Percentiles rank a stretch among this genome's conserved stretches.
phyloP scores from a whole-genome alignment of 2,329 filamentous ascomycete species.

The Ophiostoma sp. region DNA sequence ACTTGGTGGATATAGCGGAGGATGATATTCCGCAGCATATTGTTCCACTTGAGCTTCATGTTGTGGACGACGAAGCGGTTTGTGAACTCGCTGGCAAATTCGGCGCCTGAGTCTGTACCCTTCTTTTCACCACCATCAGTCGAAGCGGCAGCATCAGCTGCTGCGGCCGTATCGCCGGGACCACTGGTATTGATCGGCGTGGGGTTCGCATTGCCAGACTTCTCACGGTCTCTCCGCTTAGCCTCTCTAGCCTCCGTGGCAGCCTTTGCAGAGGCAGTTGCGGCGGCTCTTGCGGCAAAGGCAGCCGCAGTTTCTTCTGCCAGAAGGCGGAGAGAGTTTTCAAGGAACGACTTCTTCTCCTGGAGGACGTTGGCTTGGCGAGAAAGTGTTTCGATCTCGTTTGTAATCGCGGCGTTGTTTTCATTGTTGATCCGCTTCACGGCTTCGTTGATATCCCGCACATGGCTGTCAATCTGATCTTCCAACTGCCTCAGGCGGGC shows the following conservation, averaged over 20 bases:
- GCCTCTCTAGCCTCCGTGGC: slow-evolving; percentile 1
- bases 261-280: neutral
- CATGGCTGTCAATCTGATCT: slow-evolving; percentile 74
- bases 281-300: slow-evolving; percentile 23
- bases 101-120: slow-evolving; percentile 60
- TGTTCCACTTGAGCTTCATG: slow-evolving; percentile 97
- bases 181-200: neutral
- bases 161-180: neutral
- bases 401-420: slow-evolving; percentile 48
- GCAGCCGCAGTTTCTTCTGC: slow-evolving; percentile 39
- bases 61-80: slow-evolving; percentile 99
- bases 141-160: neutral
- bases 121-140: neutral
- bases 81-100: slow-evolving; percentile 92
- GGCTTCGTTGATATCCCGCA: slow-evolving; percentile 70
- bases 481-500: slow-evolving; percentile 76
- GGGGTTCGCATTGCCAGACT: neutral
- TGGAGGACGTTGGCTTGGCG: slow-evolving; percentile 57
- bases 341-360: slow-evolving; percentile 60
- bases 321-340: slow-evolving; percentile 58
- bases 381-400: slow-evolving; percentile 61
- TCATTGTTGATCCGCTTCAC: slow-evolving; percentile 62
- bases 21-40: slow-evolving; percentile 91
- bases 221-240: neutral
- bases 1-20: slow-evolving; percentile 97